Conservation (phyloP, 208 protist species). For the Angomonas deanei region DNA sequence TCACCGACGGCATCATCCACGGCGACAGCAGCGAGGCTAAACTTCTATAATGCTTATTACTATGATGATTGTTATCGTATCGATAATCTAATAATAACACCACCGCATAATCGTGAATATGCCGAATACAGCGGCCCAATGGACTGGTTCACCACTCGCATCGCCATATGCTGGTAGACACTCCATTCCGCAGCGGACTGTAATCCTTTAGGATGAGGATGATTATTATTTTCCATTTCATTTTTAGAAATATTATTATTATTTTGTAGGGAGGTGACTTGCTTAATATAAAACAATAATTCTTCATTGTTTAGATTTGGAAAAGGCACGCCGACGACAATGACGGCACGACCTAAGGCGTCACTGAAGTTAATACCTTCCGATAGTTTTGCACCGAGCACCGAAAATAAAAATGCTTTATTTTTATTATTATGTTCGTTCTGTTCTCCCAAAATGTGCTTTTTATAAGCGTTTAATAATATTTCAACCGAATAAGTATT, state of each 20-base stretch:
- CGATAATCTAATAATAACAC: conserved; percentile 92
- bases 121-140: conserved; percentile 94
- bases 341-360: conserved; percentile 88
- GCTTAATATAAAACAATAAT: conserved; percentile 53
- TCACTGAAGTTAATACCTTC: conserved; percentile 99
- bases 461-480: not conserved
- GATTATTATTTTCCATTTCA: not conserved
- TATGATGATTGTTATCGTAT: conserved; percentile 28
- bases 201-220: conserved; percentile 8
- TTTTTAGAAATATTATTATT: too few species aligned
- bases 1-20: conserved; percentile 72
- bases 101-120: conserved; percentile 89
- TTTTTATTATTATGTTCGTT: conserved; percentile 7
- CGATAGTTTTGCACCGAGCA: conserved; percentile 96
- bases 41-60: not conserved
- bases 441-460: not conserved
- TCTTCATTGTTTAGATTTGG: conserved; percentile 89
- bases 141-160: conserved; percentile 95
- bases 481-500: not conserved
- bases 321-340: conserved; percentile 96
- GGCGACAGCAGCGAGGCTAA: conserved; percentile 8
- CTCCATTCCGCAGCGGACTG: conserved; percentile 43
- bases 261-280: not conserved
- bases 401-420: conserved; percentile 90
- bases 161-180: conserved; percentile 92